Evolutionary conservation across 495 filamentous ascomycete genomes (phyloP).

Genomic region (Letharia lupina): DNA sequence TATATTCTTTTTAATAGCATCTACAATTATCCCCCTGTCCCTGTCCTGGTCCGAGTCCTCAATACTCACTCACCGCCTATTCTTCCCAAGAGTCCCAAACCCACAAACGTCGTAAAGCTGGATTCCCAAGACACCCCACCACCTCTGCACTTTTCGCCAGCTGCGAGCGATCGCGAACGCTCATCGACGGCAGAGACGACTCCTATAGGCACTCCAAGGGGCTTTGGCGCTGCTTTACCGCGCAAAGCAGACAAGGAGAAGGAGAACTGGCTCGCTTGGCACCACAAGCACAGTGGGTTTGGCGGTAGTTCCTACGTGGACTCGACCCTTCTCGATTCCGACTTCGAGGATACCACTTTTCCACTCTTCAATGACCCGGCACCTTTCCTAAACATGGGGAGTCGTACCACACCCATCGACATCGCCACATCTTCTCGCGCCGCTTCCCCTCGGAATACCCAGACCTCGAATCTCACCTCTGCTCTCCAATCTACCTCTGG

Average conservation of each 20-base stretch:
- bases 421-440: conserved; percentile 51
- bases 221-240: conserved; percentile 35
- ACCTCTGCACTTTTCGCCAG: conserved; percentile 34
- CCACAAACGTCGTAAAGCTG: conserved; percentile 33
- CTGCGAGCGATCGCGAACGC: conserved; percentile 35
- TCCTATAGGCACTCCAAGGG: conserved; percentile 38
- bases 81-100: conserved; percentile 5
- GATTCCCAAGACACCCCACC: conserved; percentile 39
- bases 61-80: conserved; percentile 10
- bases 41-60: background rate
- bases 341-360: conserved; percentile 36
- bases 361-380: conserved; percentile 38
- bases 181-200: conserved; percentile 38
- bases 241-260: conserved; percentile 39
- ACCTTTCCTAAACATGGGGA: conserved; percentile 38
- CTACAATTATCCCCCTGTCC: conserved; percentile 10
- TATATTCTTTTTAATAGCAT: conserved; percentile 13
- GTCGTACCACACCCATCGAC: conserved; percentile 52
- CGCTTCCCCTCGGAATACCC: conserved; percentile 53
- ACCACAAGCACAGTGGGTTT: conserved; percentile 31
- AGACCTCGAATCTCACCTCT: conserved; percentile 55
- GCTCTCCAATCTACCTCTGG: conserved; percentile 46
- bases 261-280: conserved; percentile 34
- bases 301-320: conserved; percentile 29
- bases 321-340: conserved; percentile 32